phyloP scores from a whole-genome alignment of 768 basidiomycete species.

The Russula lepida region DNA sequence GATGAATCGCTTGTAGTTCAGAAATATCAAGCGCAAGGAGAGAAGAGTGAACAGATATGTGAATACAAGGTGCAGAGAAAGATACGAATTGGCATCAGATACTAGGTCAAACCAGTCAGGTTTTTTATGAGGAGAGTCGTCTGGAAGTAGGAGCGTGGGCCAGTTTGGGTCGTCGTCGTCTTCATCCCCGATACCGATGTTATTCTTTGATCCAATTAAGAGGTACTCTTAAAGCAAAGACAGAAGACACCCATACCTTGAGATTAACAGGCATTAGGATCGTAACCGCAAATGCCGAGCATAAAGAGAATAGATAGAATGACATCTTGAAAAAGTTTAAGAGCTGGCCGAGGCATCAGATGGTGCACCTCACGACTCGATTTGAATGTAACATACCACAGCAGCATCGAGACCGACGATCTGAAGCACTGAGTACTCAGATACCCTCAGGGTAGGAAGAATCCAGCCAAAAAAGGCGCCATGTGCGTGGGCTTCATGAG shows the following conservation, averaged over 20 bases:
- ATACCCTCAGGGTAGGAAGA: slow-evolving; percentile 80
- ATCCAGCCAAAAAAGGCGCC: slow-evolving; percentile 94
- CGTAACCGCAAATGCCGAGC: slow-evolving; percentile 69
- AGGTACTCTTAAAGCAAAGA: background rate
- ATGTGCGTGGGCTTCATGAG: slow-evolving; percentile 85
- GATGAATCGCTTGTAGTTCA: slow-evolving; percentile 84
- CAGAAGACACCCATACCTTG: slow-evolving; percentile 46
- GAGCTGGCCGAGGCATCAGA: slow-evolving; percentile 41
- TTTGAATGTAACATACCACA: slow-evolving; percentile 52
- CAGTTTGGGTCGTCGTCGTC: slow-evolving; percentile 31
- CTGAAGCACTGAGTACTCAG: slow-evolving; percentile 89
- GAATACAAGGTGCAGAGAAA: slow-evolving; percentile 84
- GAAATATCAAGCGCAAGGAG: slow-evolving; percentile 77
- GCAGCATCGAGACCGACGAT: slow-evolving; percentile 96
- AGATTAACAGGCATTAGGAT: slow-evolving; percentile 96
- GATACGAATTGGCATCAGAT: slow-evolving; percentile 82
- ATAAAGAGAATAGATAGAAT: slow-evolving; percentile 83
- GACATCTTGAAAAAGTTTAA: slow-evolving; percentile 94
- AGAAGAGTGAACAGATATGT: slow-evolving; percentile 90
- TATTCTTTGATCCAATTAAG: slow-evolving; percentile 64
- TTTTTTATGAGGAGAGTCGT: slow-evolving; percentile 23
- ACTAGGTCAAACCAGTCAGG: slow-evolving; percentile 80
- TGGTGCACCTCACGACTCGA: background rate
- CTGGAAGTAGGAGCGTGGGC: slow-evolving; percentile 17
- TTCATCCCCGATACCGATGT: slow-evolving; percentile 57